Evolutionary conservation across 2,329 filamentous ascomycete genomes (phyloP), one percentile per base, ranked within the genome.

Genomic region (Monilinia polystroma): DNA sequence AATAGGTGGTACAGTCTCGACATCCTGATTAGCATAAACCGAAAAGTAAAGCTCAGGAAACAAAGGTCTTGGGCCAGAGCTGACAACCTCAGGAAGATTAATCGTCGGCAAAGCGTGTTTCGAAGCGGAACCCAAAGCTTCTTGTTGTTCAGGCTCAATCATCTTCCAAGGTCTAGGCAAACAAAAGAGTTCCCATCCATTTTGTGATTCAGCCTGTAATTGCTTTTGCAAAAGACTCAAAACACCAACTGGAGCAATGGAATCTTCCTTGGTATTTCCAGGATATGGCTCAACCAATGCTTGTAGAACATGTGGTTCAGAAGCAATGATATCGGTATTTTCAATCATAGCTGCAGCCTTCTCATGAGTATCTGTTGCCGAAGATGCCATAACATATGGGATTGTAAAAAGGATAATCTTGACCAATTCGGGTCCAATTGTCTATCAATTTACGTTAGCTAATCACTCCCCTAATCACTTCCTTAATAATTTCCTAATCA

Each of bases 351-450:
- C 88, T 1, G 85, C 83, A 2, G 92, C 93, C 75, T 90, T 90
- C 71, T 90, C 84, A 72, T 89, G 87, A 75, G 90, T 88, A 60
- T 87, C 86, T 4, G 84, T 82, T 4, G 90, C 89, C 0, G 89
- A 86, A 3, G 91, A 87, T 12, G 89, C 86, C 84, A 97, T 88
- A 65, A 92, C 83, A 77, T 98, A 99, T 0, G 95, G 94, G 67
- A 99, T 90, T 0, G 94, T 97, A 59, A 97, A 86, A 55, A 98
- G 86, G 71, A 99, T 97, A 73, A 97, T 93, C 80, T 97, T 98
- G 77, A 97, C 93, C 45, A 99, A 85, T 80, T 98, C 95, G 53
- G 96, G 88, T 59, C 87, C 87, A 70, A 89, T 85, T 0, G 85
- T 88, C 85, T 88, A 53, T 0, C 12, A 23, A 12, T 32, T 16